Evolutionary conservation across 805 yeast genomes (phyloP).

Genomic region (Hanseniaspora lindneri): DNA sequence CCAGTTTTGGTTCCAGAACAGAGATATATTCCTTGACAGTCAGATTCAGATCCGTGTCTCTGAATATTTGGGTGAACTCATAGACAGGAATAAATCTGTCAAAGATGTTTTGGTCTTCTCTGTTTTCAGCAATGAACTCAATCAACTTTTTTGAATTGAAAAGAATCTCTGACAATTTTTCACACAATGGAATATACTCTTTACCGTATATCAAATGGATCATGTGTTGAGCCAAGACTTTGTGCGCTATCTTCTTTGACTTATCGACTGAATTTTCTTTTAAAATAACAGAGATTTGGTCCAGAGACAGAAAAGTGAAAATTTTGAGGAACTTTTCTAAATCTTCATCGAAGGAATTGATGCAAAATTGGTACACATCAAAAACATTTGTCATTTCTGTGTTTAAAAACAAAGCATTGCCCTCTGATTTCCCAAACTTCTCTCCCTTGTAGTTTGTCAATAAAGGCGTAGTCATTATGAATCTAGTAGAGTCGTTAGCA

Average conservation of each 20-base stretch:
- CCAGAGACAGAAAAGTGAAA: conserved; percentile 65
- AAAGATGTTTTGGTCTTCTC: not conserved
- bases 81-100: conserved; percentile 3
- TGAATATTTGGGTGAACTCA: conserved; percentile 18
- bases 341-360: conserved; percentile 66
- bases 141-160: conserved; percentile 30
- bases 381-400: conserved; percentile 62
- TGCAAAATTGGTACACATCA: conserved; percentile 74
- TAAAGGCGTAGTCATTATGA: conserved; percentile 81
- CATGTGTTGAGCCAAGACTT: conserved; percentile 67
- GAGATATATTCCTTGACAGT: not conserved
- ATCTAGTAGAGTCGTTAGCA: conserved; percentile 33
- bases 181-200: conserved; percentile 58
- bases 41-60: conserved; percentile 8
- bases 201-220: conserved; percentile 80
- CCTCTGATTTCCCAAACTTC: conserved; percentile 94
- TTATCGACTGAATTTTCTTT: conserved; percentile 45
- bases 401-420: conserved; percentile 86
- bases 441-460: conserved; percentile 80
- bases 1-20: not conserved
- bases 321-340: conserved; percentile 56
- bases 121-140: conserved; percentile 12
- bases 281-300: conserved; percentile 45
- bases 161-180: conserved; percentile 51
- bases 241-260: conserved; percentile 61